phyloP scores from a whole-genome alignment of 805 yeast genomes.

The Wickerhamomyces sydowiorum region DNA sequence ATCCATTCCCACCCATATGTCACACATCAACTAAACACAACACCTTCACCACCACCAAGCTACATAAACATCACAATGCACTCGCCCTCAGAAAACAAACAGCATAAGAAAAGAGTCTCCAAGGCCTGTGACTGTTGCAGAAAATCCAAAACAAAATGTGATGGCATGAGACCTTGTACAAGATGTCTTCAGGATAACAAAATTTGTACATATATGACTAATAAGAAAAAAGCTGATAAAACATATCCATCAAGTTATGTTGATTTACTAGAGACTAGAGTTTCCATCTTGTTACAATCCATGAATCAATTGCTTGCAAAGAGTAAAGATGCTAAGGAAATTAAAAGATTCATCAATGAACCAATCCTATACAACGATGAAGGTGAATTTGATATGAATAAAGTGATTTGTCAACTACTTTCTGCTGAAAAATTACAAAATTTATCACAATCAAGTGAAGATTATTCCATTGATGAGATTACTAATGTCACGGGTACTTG shows the following conservation, averaged over 20 bases:
- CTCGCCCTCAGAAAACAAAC: background rate
- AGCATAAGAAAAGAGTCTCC: constrained; percentile 25
- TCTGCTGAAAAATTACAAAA: constrained; percentile 19
- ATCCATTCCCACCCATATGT: too few relatives aligned
- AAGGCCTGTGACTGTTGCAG: constrained; percentile 45
- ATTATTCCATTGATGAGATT: constrained; percentile 18
- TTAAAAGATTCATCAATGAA: constrained; percentile 13
- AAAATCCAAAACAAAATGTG: constrained; percentile 39
- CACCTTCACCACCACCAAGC: too few relatives aligned
- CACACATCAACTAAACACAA: background rate
- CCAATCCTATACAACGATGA: constrained; percentile 12
- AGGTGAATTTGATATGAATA: constrained; percentile 21
- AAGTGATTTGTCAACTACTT: constrained; percentile 17
- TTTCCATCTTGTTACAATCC: constrained; percentile 40
- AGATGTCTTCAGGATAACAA: constrained; percentile 49
- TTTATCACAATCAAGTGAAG: constrained; percentile 17
- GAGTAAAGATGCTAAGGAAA: constrained; percentile 7
- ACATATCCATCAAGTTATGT: constrained; percentile 40
- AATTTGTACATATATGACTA: constrained; percentile 46
- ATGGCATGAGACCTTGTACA: constrained; percentile 42
- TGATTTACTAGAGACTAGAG: constrained; percentile 43
- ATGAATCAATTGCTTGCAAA: constrained; percentile 23
- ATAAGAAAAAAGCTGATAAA: constrained; percentile 43
- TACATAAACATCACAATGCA: background rate
- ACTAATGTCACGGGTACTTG: constrained; percentile 13